Evolutionary conservation across 768 basidiomycete species (phyloP), one percentile per base, ranked within the genome.

Genomic region (Sarcomyxa edulis): DNA sequence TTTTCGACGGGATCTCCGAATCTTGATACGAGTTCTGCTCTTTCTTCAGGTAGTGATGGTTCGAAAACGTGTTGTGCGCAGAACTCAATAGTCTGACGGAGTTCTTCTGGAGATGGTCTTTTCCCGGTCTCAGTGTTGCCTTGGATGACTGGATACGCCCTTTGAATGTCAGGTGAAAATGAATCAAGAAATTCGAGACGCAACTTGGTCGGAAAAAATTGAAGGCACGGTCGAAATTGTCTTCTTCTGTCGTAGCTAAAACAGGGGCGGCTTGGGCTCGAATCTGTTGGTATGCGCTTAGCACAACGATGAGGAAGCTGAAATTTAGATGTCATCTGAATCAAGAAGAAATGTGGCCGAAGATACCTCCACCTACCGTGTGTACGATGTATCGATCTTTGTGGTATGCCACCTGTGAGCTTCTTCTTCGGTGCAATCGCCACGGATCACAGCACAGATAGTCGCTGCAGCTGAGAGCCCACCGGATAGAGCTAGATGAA

Each of bases 271-370:
- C 42, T 47, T 68, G 68, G 5, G 60, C 44, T 22, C 56, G 55
- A 44, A 69, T 68, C 42, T 69, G 68, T 48, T 64, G 64, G 49
- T 68, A 69, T 33, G 61, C 59, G 37, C 64, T 60, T 14, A 69
- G 49, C 1, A 64, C 62, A 25, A 66, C 63, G 11, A 68, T 44
- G 8, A 67, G 48, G 47, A 68, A 69, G 26, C 64, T 66, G 24
- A 9, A 9, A 15, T 8, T n/a, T n/a, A n/a, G n/a, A n/a, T n/a
- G n/a, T n/a, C n/a, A n/a, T n/a, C n/a, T n/a, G n/a, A n/a, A n/a
- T n/a, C n/a, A n/a, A n/a, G n/a, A n/a, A n/a, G n/a, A n/a, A 22
- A 21, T 27, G 14, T 5, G n/a, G 15, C 1, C 11, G 23, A 36
- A 20, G 10, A 27, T 9, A 15, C 7, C n/a, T n/a, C n/a, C n/a